Percentiles rank a stretch among this genome's conserved stretches.
These are phyloP conservation scores for Trichoderma sp. DNA, from an alignment of 2,329 filamentous ascomycete genomes.

Conservation along the genomic window DNA sequence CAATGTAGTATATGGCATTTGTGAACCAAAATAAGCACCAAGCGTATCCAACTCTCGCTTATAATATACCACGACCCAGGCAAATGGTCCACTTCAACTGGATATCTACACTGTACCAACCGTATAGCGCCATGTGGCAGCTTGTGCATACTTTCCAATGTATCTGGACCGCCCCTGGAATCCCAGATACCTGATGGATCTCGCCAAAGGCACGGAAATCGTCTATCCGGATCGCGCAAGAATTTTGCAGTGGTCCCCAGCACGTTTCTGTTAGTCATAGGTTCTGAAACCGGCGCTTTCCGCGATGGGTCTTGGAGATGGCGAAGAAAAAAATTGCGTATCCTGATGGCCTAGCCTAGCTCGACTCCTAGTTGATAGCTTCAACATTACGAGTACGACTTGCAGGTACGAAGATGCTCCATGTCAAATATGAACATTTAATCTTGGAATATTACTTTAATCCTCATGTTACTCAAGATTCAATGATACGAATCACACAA, in stretches of 20 bases:
- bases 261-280: conserved; percentile 22
- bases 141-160: not conserved
- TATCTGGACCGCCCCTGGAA: not conserved
- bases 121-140: not conserved
- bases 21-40: too few species aligned
- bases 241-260: not conserved
- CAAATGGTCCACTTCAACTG: not conserved
- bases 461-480: not conserved
- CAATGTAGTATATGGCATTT: too few species aligned
- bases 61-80: too few species aligned
- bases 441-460: not conserved
- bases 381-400: not conserved
- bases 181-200: too few species aligned
- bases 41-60: too few species aligned
- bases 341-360: not conserved
- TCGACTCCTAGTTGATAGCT: not conserved
- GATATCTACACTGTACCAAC: not conserved
- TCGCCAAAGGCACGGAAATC: not conserved
- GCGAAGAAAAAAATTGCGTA: not conserved
- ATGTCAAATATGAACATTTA: not conserved
- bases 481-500: not conserved
- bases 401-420: not conserved
- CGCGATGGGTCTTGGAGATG: conserved; percentile 13
- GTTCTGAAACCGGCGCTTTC: conserved; percentile 17
- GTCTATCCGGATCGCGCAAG: conserved; percentile 3